These are phyloP conservation scores for Syzygium oleosum DNA, from an alignment of 345 rosid species.

Conservation along the genomic window DNA sequence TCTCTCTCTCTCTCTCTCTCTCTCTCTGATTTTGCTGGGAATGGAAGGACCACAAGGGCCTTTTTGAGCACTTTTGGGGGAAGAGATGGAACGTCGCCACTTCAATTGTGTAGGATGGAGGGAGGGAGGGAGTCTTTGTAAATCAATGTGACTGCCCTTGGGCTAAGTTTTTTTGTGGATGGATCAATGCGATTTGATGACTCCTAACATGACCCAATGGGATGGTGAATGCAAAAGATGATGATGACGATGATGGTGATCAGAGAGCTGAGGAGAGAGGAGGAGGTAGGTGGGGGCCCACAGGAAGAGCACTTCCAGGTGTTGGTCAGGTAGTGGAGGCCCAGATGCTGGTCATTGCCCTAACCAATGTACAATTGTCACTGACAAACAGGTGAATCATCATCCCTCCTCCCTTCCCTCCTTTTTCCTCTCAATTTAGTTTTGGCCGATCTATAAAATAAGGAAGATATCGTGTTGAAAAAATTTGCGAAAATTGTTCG, in stretches of 20 bases:
- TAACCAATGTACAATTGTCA: slow-evolving; percentile 48
- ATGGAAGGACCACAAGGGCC: neutral
- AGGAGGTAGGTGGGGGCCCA: neutral
- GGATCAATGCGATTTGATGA: neutral
- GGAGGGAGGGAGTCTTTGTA: neutral
- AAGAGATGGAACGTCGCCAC: neutral
- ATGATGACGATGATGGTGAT: neutral
- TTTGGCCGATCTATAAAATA: neutral
- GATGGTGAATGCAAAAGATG: neutral
- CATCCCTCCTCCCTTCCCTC: neutral
- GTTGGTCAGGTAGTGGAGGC: slow-evolving; percentile 57
- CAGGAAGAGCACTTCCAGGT: slow-evolving; percentile 63
- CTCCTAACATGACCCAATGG: neutral
- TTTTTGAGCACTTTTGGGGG: neutral
- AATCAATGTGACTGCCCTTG: neutral
- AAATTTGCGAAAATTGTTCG: neutral
- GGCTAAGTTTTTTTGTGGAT: neutral
- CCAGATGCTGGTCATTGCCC: slow-evolving; percentile 53
- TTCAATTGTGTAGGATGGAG: neutral
- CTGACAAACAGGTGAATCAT: slow-evolving; percentile 82
- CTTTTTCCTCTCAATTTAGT: neutral
- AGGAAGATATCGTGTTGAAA: neutral
- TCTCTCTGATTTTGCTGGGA: neutral
- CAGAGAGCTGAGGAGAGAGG: neutral
- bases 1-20: neutral